These are phyloP conservation scores for Collybiopsis luxurians DNA, from an alignment of 768 basidiomycete genomes.

Conservation along the genomic window DNA sequence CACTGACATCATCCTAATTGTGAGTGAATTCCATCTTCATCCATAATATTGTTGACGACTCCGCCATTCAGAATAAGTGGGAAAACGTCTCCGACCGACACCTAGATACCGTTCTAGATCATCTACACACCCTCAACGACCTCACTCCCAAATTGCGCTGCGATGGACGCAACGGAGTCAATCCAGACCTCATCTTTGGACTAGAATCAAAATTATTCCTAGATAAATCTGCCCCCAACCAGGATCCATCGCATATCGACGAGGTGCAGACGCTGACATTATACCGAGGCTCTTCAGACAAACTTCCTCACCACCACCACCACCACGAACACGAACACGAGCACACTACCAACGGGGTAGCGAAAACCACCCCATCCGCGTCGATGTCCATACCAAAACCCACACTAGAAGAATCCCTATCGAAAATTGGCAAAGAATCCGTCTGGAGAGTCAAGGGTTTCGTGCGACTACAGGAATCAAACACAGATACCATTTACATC, in stretches of 20 bases:
- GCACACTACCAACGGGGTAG: constrained; percentile 10
- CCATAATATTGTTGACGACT: not conserved
- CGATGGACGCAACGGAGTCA: constrained; percentile 60
- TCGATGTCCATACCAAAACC: constrained; percentile 26
- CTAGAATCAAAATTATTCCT: constrained; percentile 79
- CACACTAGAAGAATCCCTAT: constrained; percentile 46
- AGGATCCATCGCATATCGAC: constrained; percentile 53
- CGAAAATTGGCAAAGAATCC: constrained; percentile 57
- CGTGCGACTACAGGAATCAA: constrained; percentile 45
- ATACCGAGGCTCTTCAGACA: constrained; percentile 36
- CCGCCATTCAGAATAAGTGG: constrained; percentile 76
- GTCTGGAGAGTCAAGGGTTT: constrained; percentile 90
- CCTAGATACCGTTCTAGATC: constrained; percentile 82
- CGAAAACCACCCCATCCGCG: constrained; percentile 19
- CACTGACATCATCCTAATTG: constrained; percentile 86
- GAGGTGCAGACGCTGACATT: constrained; percentile 85
- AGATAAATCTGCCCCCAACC: constrained; percentile 19
- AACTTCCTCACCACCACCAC: constrained; percentile 10
- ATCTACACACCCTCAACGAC: constrained; percentile 88
- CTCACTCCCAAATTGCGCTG: constrained; percentile 82
- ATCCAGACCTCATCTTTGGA: constrained; percentile 84
- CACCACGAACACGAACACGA: constrained; percentile 6
- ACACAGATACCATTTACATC: constrained; percentile 38
- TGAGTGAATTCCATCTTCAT: constrained; percentile 30
- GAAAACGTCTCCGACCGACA: constrained; percentile 77